A percentile compares a stretch with the other conserved stretches of the same genome.
Conservation (phyloP, 176 grass and related monocot genomes). For the Rhynchospora tenuis region DNA sequence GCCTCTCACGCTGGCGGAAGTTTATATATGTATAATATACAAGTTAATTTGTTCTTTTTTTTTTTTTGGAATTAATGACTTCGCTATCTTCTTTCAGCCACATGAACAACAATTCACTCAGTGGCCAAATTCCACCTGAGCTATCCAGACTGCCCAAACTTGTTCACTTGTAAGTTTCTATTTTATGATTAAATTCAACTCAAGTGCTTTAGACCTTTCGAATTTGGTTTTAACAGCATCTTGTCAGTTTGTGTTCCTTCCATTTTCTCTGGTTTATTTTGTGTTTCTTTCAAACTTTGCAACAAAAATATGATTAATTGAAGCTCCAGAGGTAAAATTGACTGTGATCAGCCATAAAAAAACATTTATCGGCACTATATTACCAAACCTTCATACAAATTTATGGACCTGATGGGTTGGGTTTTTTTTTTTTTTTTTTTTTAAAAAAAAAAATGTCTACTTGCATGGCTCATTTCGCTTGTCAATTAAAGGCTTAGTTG, state of each 20-base stretch:
- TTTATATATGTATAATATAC: too few relatives aligned
- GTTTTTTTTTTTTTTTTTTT: background rate
- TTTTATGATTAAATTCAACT: slow-evolving; percentile 17
- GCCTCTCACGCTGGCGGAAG: too few relatives aligned
- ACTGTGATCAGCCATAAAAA: background rate
- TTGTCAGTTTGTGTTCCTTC: background rate
- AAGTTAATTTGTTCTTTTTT: slow-evolving; percentile 9
- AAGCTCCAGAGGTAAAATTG: background rate
- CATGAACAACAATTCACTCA: slow-evolving; percentile 99
- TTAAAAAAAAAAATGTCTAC: too few relatives aligned
- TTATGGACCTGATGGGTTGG: background rate
- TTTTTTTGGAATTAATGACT: slow-evolving; percentile 11
- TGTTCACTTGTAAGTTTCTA: slow-evolving; percentile 81
- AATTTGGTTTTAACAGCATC: background rate
- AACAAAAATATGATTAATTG: background rate
- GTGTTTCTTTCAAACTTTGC: background rate
- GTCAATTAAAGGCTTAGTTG: too few relatives aligned
- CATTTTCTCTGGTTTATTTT: background rate
- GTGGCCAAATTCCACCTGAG: slow-evolving; percentile 68
- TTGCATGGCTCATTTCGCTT: too few relatives aligned
- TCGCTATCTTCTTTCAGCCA: slow-evolving; percentile 49
- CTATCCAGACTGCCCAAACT: slow-evolving; percentile 56
- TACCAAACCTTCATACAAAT: background rate
- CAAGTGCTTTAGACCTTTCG: background rate
- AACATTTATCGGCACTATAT: background rate